Percentiles rank a stretch among this genome's conserved stretches.
These are phyloP conservation scores for Benincasa hispida DNA, from an alignment of 306 rosid species.

Conservation along the genomic window DNA sequence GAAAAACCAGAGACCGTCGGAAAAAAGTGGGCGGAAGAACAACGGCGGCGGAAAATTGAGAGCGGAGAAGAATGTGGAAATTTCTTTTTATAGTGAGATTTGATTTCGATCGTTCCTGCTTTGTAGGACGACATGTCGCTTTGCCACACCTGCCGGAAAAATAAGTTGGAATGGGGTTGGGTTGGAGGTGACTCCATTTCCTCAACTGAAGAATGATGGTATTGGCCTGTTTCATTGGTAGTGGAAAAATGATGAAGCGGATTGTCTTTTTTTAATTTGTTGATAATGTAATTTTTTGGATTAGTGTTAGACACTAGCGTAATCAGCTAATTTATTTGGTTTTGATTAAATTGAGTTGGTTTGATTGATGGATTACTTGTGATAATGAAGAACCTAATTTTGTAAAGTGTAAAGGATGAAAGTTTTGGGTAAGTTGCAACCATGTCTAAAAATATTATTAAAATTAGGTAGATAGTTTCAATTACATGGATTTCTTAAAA, in stretches of 20 bases:
- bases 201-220: not conserved
- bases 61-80: not conserved
- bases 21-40: constrained; percentile 2
- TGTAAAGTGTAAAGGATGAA: not conserved
- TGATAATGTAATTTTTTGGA: not conserved
- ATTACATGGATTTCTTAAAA: no score
- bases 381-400: not conserved
- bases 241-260: not conserved
- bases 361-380: not conserved
- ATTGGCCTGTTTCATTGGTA: not conserved
- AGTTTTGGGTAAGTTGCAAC: no score
- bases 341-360: not conserved
- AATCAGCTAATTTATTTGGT: not conserved
- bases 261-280: not conserved
- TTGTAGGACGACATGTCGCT: not conserved
- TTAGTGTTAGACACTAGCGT: not conserved
- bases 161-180: not conserved
- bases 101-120: not conserved
- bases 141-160: not conserved
- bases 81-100: not conserved
- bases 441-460: no score
- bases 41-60: not conserved
- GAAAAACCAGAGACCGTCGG: constrained; percentile 12
- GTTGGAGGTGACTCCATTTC: not conserved
- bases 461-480: no score